Base-by-base conservation (phyloP, 371 early-diverging fungal genomes). In the Sporodiniella umbellata region DNA sequence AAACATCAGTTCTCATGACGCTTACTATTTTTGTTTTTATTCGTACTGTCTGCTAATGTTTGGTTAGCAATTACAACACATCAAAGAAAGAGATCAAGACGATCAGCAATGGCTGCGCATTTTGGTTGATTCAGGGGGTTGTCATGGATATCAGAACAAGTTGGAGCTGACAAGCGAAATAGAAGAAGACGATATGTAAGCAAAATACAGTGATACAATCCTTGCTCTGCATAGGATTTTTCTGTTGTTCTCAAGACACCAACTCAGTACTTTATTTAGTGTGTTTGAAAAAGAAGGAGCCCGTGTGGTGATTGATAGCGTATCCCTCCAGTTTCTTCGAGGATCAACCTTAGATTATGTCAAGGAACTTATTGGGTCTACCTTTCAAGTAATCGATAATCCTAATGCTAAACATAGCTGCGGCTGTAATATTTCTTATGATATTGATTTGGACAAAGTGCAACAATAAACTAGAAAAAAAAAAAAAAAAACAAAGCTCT, bases 141-240 rank as follows among this genome's bases (percentile, higher is more conserved):
- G 96, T 62, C 95, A 96, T 60, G 97, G 96, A 24, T 94, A 87
- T 65, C 95, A 95, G 67, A 94, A 95, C 72, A 87, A 88, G 60
- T 76, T 96, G 78, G 90, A 92, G 47, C 75, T 96, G 49, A 88
- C 89, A 1, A 79, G 82, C 6, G 70, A 66, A 44, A 65, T 80
- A 1, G 83, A 86, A 42, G 71, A 86, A 48, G 93, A 94, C 17
- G 89, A 94, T 60, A 70, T 85, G 83, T 89, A 78, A 56, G 14
- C 10, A 2, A 31, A 12, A 30, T 7, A 40, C 28, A 14, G 8
- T n/a, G 17, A 14, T 33, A 23, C 19, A 22, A 10, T 17, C 7
- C 18, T 18, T 12, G 48, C n/a, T n/a, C n/a, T n/a, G n/a, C n/a
- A n/a, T n/a, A n/a, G n/a, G n/a, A n/a, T n/a, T n/a, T n/a, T n/a